Base-by-base conservation (phyloP, 139 green algal genomes). In the Volvox africanus region DNA sequence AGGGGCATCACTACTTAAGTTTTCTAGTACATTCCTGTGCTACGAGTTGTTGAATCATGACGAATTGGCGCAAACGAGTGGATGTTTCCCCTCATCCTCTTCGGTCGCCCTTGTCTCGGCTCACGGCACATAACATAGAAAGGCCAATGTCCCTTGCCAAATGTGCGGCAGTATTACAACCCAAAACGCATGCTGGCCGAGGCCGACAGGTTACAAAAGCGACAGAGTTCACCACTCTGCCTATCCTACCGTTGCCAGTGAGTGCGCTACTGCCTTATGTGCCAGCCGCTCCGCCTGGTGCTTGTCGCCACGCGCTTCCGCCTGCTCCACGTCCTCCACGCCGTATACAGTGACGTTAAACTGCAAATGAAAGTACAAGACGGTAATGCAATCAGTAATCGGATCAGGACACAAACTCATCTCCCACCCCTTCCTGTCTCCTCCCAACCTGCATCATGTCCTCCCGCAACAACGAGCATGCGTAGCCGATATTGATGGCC, bases 401-500 rank as follows among this genome's bases (percentile, higher is more conserved):
- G 65, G 24, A 73, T 28, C 21, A 73, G 65, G 5, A 16, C 21
- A 73, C 24, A 30, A 9, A 11, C 6, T 16, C 65, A 28, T 73
- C 21, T 28, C 65, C 24, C 65, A 24, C 65, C 65, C 87, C 14
- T n/a, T 87, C 78, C 80, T 97, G 96, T 37, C 44, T 73, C 65
- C 65, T 28, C 65, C 87, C 14, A 55, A 91, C 78, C 80, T 97
- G 96, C 61, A 91, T 86, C 96, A 96, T 96, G 61, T 95, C 93
- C 87, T 97, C 92, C 2, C 89, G 91, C 50, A 99, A 95, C 69
- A 99, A 93, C 75, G 95, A 96, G 94, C 97, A 99, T 22, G 96
- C 96, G 86, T 97, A 98, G 21, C 95, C 97, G 80, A 99, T 99
- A 95, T 98, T 99, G 91, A 99, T 97, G 80, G 97, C 97, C 0